phyloP scores from a whole-genome alignment of 306 rosid species.

The Quercus robur region DNA sequence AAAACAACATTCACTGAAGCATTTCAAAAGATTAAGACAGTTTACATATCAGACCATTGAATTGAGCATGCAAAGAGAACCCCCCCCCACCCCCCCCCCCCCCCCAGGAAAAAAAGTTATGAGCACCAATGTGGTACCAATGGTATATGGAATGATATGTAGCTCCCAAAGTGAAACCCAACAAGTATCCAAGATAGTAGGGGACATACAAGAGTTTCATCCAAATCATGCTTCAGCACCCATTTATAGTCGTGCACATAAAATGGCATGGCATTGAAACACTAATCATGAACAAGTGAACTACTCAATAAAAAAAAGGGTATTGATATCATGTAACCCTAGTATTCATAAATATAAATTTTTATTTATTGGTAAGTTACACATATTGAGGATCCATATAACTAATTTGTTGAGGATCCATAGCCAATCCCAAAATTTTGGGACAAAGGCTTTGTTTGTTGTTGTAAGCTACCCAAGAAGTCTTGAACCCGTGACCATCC shows the following conservation, averaged over 20 bases:
- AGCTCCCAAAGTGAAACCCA: not conserved
- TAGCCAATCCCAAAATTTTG: too few species aligned
- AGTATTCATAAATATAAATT: not conserved
- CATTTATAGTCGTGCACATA: not conserved
- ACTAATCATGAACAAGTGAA: not conserved
- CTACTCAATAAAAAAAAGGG: not conserved
- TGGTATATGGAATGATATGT: not conserved
- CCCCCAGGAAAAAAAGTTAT: not conserved
- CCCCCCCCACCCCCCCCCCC: too few species aligned
- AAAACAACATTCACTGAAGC: not conserved
- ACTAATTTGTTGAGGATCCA: too few species aligned
- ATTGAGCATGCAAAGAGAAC: not conserved
- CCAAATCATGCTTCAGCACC: not conserved
- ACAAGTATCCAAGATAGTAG: not conserved
- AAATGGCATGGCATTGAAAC: not conserved
- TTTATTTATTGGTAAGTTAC: too few species aligned
- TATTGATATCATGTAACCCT: not conserved
- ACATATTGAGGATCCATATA: too few species aligned
- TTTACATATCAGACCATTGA: not conserved
- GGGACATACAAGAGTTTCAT: not conserved
- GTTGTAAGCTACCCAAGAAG: too few species aligned
- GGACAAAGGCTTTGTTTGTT: too few species aligned
- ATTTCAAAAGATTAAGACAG: not conserved
- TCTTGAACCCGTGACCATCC: too few species aligned
- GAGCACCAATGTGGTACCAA: not conserved